A percentile compares a stretch with the other conserved stretches of the same genome.
phyloP scores from a whole-genome alignment of 2,329 filamentous ascomycete species.

The Penicillium polonicum region DNA sequence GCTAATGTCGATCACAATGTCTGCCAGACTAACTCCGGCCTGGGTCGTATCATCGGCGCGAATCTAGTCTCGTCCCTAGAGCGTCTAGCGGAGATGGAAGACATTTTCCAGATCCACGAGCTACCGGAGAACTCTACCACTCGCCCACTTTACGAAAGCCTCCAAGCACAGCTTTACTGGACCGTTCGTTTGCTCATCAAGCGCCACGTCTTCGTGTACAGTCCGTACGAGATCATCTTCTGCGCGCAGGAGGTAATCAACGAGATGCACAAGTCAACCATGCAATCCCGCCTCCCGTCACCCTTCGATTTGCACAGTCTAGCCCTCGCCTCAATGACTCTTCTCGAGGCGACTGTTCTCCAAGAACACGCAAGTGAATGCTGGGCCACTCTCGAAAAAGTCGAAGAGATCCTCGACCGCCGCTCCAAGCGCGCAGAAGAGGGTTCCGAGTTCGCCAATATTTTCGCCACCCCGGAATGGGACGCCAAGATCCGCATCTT shows the following conservation, averaged over 20 bases:
- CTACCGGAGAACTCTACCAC: constrained; percentile 26
- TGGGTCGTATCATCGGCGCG: constrained; percentile 38
- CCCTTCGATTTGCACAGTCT: constrained; percentile 45
- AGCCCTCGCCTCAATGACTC: constrained; percentile 42
- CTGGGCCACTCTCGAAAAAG: constrained; percentile 49
- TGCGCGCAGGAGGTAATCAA: constrained; percentile 42
- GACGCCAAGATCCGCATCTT: constrained; percentile 43
- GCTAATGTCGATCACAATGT: constrained; percentile 36
- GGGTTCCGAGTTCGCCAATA: constrained; percentile 37
- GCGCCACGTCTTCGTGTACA: constrained; percentile 44
- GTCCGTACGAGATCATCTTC: constrained; percentile 44
- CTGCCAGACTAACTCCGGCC: constrained; percentile 37
- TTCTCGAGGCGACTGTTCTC: constrained; percentile 44
- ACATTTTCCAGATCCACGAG: constrained; percentile 32
- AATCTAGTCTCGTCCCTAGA: constrained; percentile 39
- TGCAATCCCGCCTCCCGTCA: constrained; percentile 33
- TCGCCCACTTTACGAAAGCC: constrained; percentile 34
- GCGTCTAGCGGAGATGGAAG: constrained; percentile 39
- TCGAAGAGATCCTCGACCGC: constrained; percentile 50
- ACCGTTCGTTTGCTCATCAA: constrained; percentile 44
- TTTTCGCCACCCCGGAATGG: constrained; percentile 43
- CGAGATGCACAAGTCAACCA: constrained; percentile 38
- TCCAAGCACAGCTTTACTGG: constrained; percentile 46
- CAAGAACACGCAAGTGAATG: constrained; percentile 40
- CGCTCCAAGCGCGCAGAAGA: constrained; percentile 38